Evolutionary conservation across 2,329 filamentous ascomycete genomes (phyloP).

Genomic region (Aspergillus aculeatinus): DNA sequence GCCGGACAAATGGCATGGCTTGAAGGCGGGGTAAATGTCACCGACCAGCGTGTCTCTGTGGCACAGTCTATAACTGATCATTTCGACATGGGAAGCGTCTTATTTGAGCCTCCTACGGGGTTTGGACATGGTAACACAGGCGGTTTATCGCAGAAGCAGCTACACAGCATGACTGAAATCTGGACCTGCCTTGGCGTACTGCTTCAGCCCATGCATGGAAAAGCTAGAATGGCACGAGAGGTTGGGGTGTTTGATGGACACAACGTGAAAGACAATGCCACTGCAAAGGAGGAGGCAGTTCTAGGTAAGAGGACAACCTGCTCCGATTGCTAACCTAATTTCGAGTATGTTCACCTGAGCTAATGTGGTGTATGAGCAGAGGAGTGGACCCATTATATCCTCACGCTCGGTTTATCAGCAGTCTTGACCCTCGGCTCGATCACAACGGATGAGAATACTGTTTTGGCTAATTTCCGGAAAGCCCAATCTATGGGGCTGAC

Average conservation of each 20-base stretch:
- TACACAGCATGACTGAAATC: constrained; percentile 65
- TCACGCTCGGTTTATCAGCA: constrained; percentile 58
- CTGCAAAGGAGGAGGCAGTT: constrained; percentile 49
- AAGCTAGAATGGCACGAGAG: constrained; percentile 54
- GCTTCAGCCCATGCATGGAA: constrained; percentile 56
- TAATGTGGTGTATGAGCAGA: constrained; percentile 38
- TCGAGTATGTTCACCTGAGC: background rate
- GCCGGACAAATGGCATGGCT: constrained; percentile 64
- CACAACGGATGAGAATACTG: constrained; percentile 38
- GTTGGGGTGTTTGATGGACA: constrained; percentile 58
- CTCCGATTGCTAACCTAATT: background rate
- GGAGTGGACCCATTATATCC: constrained; percentile 61
- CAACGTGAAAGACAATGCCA: constrained; percentile 46
- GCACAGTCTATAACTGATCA: constrained; percentile 50
- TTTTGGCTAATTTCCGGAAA: constrained; percentile 50
- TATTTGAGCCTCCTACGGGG: constrained; percentile 57
- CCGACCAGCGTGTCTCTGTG: constrained; percentile 40
- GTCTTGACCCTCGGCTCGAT: constrained; percentile 53
- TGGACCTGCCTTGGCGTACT: constrained; percentile 62
- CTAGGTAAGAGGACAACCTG: constrained; percentile 45
- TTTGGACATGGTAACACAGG: constrained; percentile 58
- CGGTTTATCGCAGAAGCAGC: constrained; percentile 55
- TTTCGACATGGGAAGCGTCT: constrained; percentile 53
- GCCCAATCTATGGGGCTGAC: constrained; percentile 58
- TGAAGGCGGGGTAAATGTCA: constrained; percentile 55